These are phyloP conservation scores for Puccinia coronata DNA, from an alignment of 1,284 basidiomycete genomes.

Conservation along the genomic window DNA sequence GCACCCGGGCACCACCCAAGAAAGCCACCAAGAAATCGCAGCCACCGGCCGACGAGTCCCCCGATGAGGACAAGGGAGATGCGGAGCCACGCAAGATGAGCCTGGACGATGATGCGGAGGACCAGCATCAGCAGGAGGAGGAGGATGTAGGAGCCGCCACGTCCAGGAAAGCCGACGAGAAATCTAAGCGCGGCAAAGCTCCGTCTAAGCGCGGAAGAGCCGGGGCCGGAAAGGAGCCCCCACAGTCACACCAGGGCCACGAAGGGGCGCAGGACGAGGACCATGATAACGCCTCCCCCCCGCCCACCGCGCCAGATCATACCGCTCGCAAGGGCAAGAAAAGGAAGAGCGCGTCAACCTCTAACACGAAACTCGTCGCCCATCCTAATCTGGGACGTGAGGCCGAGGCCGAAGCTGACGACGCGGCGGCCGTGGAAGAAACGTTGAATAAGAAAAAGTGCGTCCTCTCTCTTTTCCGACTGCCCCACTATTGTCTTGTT, in stretches of 20 bases:
- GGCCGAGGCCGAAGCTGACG: neutral
- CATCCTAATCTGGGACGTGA: too few relatives aligned
- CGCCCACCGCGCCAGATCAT: neutral
- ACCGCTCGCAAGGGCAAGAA: neutral
- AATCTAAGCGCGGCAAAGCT: too few relatives aligned
- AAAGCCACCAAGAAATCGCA: neutral
- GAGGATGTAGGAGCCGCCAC: too few relatives aligned
- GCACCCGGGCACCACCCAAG: neutral
- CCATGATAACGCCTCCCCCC: too few relatives aligned
- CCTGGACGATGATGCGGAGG: too few relatives aligned
- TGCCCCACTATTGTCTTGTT: neutral
- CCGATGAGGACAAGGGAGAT: neutral
- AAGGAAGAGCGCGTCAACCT: neutral
- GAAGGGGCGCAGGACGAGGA: too few relatives aligned
- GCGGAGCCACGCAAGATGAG: too few relatives aligned
- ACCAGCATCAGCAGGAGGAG: too few relatives aligned
- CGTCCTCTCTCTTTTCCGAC: neutral
- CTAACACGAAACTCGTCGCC: neutral
- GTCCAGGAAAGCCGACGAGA: too few relatives aligned
- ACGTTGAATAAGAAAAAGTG: constrained; percentile 19
- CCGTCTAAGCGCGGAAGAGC: too few relatives aligned
- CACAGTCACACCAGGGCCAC: too few relatives aligned
- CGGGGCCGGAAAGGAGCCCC: too few relatives aligned
- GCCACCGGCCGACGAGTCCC: neutral
- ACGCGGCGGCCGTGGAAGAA: neutral